phyloP scores from a whole-genome alignment of 257 asterid genomes.

The Plectranthus barbatus region DNA sequence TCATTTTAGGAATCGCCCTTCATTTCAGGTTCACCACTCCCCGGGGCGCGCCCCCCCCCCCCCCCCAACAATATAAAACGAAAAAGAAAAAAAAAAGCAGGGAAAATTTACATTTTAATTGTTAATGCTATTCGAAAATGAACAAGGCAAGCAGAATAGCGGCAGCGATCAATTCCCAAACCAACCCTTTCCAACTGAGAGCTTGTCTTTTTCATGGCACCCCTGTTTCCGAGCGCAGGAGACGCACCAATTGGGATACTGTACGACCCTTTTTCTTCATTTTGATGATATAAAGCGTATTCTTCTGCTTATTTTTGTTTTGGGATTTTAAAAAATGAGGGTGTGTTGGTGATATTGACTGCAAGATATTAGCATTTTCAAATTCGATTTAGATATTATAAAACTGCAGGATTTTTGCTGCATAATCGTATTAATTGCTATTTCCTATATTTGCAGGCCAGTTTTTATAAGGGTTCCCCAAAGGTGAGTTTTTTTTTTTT shows the following conservation, averaged over 20 bases:
- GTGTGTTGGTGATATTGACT: neutral
- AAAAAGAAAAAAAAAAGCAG: neutral
- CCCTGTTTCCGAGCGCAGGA: constrained; percentile 61
- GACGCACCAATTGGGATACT: constrained; percentile 53
- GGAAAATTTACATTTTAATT: neutral
- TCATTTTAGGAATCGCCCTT: constrained; percentile 16
- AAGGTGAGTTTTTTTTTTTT: constrained; percentile 31
- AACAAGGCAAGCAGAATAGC: constrained; percentile 38
- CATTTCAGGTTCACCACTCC: constrained; percentile 23
- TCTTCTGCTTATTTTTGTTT: neutral
- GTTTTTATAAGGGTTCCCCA: constrained; percentile 33
- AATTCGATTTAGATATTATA: neutral
- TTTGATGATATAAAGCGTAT: neutral
- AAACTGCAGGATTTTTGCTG: constrained; percentile 2
- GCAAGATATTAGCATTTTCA: constrained; percentile 16
- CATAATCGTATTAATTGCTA: constrained; percentile 1
- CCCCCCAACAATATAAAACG: neutral
- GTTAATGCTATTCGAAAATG: constrained; percentile 40
- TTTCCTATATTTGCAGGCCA: constrained; percentile 37
- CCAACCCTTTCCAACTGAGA: constrained; percentile 39
- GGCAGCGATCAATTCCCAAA: constrained; percentile 36
- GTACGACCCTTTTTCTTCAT: constrained; percentile 27
- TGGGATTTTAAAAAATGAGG: neutral
- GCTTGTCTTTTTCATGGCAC: constrained; percentile 55
- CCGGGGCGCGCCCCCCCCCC: no score